Percentiles rank a stretch among this genome's conserved stretches.
phyloP scores from a whole-genome alignment of 1,284 basidiomycete species.

The Boletus calvinii region DNA sequence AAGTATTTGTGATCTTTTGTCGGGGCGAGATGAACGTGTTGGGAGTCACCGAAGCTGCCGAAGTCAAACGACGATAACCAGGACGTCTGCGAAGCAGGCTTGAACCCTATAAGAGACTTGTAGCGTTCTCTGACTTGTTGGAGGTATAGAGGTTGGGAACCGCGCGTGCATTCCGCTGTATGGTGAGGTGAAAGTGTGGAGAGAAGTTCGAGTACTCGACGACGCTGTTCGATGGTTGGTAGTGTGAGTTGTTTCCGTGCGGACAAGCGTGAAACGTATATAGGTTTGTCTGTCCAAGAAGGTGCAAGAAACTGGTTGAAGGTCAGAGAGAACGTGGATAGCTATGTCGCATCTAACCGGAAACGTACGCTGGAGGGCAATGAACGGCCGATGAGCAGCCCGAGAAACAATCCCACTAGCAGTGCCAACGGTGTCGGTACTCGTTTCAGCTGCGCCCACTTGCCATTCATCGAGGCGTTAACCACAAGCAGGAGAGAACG shows the following conservation, averaged over 20 bases:
- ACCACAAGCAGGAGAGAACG: neutral
- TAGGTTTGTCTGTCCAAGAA: slow-evolving; percentile 55
- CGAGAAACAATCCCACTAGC: slow-evolving; percentile 62
- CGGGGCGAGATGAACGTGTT: slow-evolving; percentile 38
- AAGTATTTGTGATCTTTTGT: slow-evolving; percentile 89
- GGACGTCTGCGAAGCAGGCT: slow-evolving; percentile 52
- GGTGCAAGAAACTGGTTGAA: slow-evolving; percentile 28
- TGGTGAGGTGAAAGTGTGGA: slow-evolving; percentile 86
- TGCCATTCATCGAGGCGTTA: slow-evolving; percentile 28
- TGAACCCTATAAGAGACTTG: slow-evolving; percentile 76
- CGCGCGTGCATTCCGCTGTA: slow-evolving; percentile 86
- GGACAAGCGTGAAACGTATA: slow-evolving; percentile 47
- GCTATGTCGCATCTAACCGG: slow-evolving; percentile 15
- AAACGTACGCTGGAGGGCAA: slow-evolving; percentile 47
- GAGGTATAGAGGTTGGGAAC: slow-evolving; percentile 78
- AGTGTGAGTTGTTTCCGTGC: slow-evolving; percentile 60
- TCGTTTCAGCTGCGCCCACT: slow-evolving; percentile 33
- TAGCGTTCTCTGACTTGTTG: slow-evolving; percentile 87
- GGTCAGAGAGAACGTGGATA: slow-evolving; percentile 5
- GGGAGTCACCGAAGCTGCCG: slow-evolving; percentile 43
- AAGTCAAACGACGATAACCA: slow-evolving; percentile 60
- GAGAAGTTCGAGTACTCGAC: slow-evolving; percentile 81
- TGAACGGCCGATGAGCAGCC: slow-evolving; percentile 59
- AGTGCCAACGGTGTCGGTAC: slow-evolving; percentile 57
- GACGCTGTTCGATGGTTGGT: slow-evolving; percentile 77